Evolutionary conservation across 352 stramenopile species (phyloP).

Genomic region (Globisporangium cystogenes): DNA sequence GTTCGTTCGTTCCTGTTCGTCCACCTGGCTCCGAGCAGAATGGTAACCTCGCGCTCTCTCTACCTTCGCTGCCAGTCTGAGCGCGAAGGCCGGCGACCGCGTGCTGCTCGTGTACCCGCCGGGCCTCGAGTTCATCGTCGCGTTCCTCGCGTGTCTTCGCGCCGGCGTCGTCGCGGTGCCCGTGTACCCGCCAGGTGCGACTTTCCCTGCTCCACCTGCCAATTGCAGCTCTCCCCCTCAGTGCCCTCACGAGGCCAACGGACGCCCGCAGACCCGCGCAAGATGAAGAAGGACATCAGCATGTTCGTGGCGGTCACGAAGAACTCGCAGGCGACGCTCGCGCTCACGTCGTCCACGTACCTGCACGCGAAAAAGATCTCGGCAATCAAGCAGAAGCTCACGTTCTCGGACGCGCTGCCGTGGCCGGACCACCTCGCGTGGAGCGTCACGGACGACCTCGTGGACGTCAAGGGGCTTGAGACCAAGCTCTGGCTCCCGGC

Average conservation of each 20-base stretch:
- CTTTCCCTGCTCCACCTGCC: too few species aligned
- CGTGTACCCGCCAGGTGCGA: conserved; percentile 67
- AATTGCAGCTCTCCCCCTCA: too few species aligned
- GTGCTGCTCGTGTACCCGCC: conserved; percentile 97
- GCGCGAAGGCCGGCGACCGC: conserved; percentile 59
- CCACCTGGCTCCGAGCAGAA: too few species aligned
- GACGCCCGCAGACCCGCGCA: conserved; percentile 75
- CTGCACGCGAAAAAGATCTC: conserved; percentile 93
- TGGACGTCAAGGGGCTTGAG: conserved; percentile 41
- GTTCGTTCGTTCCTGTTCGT: background rate
- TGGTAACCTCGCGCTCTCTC: too few species aligned
- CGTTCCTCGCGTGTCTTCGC: conserved; percentile 95
- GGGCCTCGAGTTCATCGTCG: conserved; percentile 96
- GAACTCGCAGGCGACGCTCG: conserved; percentile 88
- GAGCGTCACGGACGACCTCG: conserved; percentile 79
- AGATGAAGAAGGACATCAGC: conserved; percentile 93
- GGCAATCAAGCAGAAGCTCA: conserved; percentile 79
- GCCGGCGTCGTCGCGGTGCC: conserved; percentile 93
- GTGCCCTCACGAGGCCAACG: conserved; percentile 5
- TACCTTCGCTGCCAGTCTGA: conserved; percentile 39
- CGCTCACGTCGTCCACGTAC: conserved; percentile 93
- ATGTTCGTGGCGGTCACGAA: conserved; percentile 94
- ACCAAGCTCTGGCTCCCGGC: conserved; percentile 32
- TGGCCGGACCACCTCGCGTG: conserved; percentile 90
- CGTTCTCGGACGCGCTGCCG: conserved; percentile 40